These are phyloP conservation scores for Wickerhamiella infanticola DNA, from an alignment of 1,139 yeast species.

Conservation along the genomic window DNA sequence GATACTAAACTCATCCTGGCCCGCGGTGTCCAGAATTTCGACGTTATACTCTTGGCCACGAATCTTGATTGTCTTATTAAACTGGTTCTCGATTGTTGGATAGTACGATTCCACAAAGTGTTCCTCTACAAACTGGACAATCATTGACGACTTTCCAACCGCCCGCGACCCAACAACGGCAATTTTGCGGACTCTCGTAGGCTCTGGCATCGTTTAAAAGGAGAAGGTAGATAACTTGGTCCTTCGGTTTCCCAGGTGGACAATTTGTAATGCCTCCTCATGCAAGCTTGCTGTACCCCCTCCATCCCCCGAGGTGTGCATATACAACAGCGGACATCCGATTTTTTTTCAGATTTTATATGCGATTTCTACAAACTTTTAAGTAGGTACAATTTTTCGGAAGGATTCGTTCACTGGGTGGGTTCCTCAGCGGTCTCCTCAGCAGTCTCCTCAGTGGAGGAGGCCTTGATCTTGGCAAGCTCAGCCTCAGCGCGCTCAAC, in stretches of 20 bases:
- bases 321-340: no score
- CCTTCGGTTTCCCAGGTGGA: not conserved
- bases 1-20: slow-evolving; percentile 76
- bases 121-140: slow-evolving; percentile 75
- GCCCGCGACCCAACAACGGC: slow-evolving; percentile 85
- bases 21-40: slow-evolving; percentile 85
- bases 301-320: no score
- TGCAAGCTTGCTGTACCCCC: not conserved
- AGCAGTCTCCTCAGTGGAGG: not conserved
- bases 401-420: not conserved
- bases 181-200: slow-evolving; percentile 46
- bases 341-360: no score
- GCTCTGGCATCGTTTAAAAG: slow-evolving; percentile 17
- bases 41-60: slow-evolving; percentile 67
- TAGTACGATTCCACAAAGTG: slow-evolving; percentile 82
- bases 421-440: not conserved
- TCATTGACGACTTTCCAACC: slow-evolving; percentile 77
- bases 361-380: no score
- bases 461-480: slow-evolving; percentile 39
- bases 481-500: slow-evolving; percentile 53
- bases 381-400: no score
- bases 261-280: not conserved
- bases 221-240: not conserved
- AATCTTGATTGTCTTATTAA: slow-evolving; percentile 53
- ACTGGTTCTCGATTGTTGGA: slow-evolving; percentile 87